These are phyloP conservation scores for Paecilomyces dactylethromorphus DNA, from an alignment of 2,329 filamentous ascomycete species.

Conservation along the genomic window DNA sequence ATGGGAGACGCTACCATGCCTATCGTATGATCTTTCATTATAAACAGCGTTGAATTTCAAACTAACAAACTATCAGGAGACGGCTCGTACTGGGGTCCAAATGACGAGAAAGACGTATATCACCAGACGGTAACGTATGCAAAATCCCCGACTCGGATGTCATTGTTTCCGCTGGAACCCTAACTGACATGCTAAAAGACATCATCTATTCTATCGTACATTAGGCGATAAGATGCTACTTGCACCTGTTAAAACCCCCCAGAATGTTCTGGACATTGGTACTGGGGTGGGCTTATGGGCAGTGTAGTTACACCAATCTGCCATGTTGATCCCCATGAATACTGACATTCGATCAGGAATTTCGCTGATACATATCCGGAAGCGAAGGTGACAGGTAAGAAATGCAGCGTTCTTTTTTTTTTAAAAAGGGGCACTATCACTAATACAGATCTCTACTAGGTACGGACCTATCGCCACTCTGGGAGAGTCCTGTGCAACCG, in stretches of 20 bases:
- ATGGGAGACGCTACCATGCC: conserved; percentile 26
- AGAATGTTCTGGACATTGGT: conserved; percentile 23
- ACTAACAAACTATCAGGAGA: conserved; percentile 10
- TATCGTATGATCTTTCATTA: conserved; percentile 4
- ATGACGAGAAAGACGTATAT: conserved; percentile 17
- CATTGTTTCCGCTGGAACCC: not conserved
- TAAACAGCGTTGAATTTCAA: not conserved
- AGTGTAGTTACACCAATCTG: conserved; percentile 9
- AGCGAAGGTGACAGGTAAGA: conserved; percentile 22
- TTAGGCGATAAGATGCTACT: conserved; percentile 18
- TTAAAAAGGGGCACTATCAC: not conserved
- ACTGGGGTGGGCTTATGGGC: conserved; percentile 28
- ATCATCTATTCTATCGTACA: conserved; percentile 19
- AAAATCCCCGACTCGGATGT: too few relatives aligned
- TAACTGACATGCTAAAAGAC: conserved; percentile 6
- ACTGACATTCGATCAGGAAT: conserved; percentile 8
- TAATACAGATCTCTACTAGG: conserved; percentile 8
- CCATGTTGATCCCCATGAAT: not conserved
- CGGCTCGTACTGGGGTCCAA: conserved; percentile 20
- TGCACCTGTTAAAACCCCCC: conserved; percentile 20
- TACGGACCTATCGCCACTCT: conserved; percentile 30
- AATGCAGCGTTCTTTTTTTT: not conserved
- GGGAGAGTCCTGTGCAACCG: conserved; percentile 16
- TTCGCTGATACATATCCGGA: conserved; percentile 24
- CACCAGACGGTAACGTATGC: conserved; percentile 16